Percentiles rank a stretch among this genome's conserved stretches.
These are phyloP conservation scores for Boletus rufocinnamomeus DNA, from an alignment of 768 basidiomycete species.

Conservation along the genomic window DNA sequence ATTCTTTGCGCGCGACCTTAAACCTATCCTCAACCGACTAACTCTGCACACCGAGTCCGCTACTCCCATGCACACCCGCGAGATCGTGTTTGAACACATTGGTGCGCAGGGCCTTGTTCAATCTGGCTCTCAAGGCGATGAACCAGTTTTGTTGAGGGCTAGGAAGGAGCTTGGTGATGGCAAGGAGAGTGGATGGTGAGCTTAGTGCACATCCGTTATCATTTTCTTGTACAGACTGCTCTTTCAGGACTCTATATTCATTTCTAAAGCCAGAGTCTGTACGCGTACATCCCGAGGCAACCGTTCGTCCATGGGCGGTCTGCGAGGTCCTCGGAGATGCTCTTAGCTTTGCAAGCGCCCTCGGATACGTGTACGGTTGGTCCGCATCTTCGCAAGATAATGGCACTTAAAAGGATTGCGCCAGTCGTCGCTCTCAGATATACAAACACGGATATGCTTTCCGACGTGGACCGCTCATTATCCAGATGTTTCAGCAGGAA, in stretches of 20 bases:
- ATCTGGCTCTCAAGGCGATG: constrained; percentile 44
- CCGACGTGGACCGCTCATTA: constrained; percentile 65
- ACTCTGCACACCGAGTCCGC: constrained; percentile 82
- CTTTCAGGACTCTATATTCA: constrained; percentile 68
- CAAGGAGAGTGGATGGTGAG: constrained; percentile 62
- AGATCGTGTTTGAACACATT: constrained; percentile 80
- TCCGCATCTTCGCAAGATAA: neutral
- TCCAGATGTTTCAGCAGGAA: constrained; percentile 86
- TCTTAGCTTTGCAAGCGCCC: constrained; percentile 73
- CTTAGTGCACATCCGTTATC: constrained; percentile 6
- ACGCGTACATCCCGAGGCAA: constrained; percentile 81
- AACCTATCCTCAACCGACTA: constrained; percentile 75
- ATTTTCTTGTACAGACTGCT: neutral
- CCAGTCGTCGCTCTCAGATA: constrained; percentile 68
- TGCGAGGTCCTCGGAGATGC: constrained; percentile 80
- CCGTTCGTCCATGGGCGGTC: constrained; percentile 83
- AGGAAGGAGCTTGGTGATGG: constrained; percentile 69
- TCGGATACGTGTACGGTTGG: constrained; percentile 67
- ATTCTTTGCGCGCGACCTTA: constrained; percentile 76
- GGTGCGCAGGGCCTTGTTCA: constrained; percentile 67
- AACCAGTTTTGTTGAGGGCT: constrained; percentile 70
- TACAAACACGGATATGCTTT: constrained; percentile 84
- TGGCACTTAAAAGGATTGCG: constrained; percentile 4
- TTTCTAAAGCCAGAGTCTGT: constrained; percentile 85
- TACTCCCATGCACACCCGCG: constrained; percentile 68